Evolutionary conservation across 2,329 filamentous ascomycete species (phyloP).

Genomic region (Lachnellula occidentalis): DNA sequence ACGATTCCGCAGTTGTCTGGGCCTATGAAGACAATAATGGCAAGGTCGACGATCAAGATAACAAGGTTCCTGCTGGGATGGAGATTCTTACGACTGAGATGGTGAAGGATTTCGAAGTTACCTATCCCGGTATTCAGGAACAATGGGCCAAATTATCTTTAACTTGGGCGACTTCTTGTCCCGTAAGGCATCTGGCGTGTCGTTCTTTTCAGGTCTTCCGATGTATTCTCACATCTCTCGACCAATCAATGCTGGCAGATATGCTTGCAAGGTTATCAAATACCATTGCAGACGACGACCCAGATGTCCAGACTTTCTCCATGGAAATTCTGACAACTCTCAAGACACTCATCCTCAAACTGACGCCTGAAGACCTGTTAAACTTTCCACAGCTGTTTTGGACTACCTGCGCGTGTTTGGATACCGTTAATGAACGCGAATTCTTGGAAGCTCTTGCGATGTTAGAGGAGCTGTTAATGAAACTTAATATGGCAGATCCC

Average conservation of each 20-base stretch:
- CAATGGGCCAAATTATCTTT: constrained; percentile 87
- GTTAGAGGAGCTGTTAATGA: constrained; percentile 79
- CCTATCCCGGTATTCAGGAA: constrained; percentile 81
- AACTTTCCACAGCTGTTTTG: constrained; percentile 96
- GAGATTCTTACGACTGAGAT: constrained; percentile 75
- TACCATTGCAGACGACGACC: constrained; percentile 91
- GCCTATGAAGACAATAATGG: constrained; percentile 89
- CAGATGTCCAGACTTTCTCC: constrained; percentile 92
- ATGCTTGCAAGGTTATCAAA: constrained; percentile 95
- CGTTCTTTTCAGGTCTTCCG: constrained; percentile 96
- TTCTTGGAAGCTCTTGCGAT: constrained; percentile 89
- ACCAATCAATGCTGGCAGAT: constrained; percentile 91
- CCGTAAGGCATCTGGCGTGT: constrained; percentile 89
- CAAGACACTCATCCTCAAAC: constrained; percentile 81
- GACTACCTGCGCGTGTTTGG: constrained; percentile 93
- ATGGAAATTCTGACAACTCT: constrained; percentile 96
- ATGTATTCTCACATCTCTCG: constrained; percentile 83
- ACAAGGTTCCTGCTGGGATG: constrained; percentile 85
- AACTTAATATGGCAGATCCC: constrained; percentile 71
- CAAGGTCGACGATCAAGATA: constrained; percentile 65
- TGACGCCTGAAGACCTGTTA: constrained; percentile 72
- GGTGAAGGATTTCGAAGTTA: constrained; percentile 76
- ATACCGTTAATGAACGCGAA: constrained; percentile 94
- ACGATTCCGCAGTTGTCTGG: constrained; percentile 85
- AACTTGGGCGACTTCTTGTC: constrained; percentile 94